Conservation (phyloP, 495 filamentous ascomycete species). For the Neurospora sp. region DNA sequence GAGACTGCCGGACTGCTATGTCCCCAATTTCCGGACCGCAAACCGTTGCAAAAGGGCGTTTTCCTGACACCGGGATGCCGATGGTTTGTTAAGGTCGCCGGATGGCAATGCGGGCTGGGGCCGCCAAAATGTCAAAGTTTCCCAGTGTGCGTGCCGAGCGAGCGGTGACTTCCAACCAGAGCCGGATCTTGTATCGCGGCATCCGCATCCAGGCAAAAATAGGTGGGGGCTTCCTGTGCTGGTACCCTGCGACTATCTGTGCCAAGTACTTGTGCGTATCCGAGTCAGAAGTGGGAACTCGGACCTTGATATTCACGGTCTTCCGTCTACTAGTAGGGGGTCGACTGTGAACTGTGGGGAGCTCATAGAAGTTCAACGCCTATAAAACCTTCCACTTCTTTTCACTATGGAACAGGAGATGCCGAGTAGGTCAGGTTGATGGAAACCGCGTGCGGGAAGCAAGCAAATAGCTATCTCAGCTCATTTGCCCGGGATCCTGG, state of each 20-base stretch:
- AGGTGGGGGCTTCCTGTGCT: constrained; percentile 2
- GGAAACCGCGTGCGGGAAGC: not conserved
- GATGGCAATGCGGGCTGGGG: not conserved
- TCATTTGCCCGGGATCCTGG: not conserved
- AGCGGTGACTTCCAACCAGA: constrained; percentile 21
- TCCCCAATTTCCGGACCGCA: not conserved
- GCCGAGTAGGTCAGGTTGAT: not conserved
- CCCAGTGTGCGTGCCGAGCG: not conserved
- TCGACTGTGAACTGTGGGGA: not conserved
- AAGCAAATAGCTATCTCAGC: not conserved
- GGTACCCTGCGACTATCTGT: constrained; percentile 16
- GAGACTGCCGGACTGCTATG: constrained; percentile 2
- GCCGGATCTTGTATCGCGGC: constrained; percentile 22
- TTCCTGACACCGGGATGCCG: not conserved
- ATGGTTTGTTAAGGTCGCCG: not conserved
- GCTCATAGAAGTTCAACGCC: not conserved
- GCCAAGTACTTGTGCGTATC: constrained; percentile 1
- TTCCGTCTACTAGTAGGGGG: not conserved
- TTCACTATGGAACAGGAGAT: not conserved
- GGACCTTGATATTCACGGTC: not conserved
- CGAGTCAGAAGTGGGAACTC: not conserved
- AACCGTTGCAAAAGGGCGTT: not conserved
- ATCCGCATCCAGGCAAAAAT: constrained; percentile 20
- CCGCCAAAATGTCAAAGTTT: not conserved
- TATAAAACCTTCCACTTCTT: not conserved